Percentiles rank a stretch among this genome's conserved stretches.
Evolutionary conservation across 257 asterid genomes (phyloP).

Genomic region (Petunia axillaris): DNA sequence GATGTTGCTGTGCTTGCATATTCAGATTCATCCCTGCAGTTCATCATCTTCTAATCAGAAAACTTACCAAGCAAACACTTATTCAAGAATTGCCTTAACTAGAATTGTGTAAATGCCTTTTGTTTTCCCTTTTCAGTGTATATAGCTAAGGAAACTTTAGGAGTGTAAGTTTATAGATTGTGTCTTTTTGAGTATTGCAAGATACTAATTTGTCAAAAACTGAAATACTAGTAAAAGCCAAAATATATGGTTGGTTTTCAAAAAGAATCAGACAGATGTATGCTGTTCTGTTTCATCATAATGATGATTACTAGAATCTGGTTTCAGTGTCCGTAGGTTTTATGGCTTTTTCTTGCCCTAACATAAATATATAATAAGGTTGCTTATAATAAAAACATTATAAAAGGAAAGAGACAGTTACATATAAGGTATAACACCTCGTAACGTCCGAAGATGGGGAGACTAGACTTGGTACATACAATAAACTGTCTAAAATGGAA

Average conservation of each 20-base stretch:
- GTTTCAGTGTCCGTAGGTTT: neutral
- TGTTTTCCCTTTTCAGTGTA: too few relatives aligned
- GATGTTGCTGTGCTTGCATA: constrained; percentile 47
- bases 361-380: neutral
- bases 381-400: neutral
- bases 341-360: neutral
- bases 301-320: neutral
- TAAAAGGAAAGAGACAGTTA: neutral
- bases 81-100: neutral
- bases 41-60: constrained; percentile 38
- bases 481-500: neutral
- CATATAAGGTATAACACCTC: neutral
- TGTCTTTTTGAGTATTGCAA: too few relatives aligned
- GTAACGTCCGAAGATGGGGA: neutral
- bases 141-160: too few relatives aligned
- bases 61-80: too few relatives aligned
- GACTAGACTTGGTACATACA: constrained; percentile 1
- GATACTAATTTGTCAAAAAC: too few relatives aligned
- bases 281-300: neutral
- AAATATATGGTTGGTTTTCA: neutral
- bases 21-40: constrained; percentile 51
- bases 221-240: neutral
- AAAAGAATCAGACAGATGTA: neutral
- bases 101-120: neutral
- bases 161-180: neutral